Percentiles rank a stretch among this genome's conserved stretches.
Conservation (phyloP, 1,139 yeast genomes). For the Eremothecium gossypii region DNA sequence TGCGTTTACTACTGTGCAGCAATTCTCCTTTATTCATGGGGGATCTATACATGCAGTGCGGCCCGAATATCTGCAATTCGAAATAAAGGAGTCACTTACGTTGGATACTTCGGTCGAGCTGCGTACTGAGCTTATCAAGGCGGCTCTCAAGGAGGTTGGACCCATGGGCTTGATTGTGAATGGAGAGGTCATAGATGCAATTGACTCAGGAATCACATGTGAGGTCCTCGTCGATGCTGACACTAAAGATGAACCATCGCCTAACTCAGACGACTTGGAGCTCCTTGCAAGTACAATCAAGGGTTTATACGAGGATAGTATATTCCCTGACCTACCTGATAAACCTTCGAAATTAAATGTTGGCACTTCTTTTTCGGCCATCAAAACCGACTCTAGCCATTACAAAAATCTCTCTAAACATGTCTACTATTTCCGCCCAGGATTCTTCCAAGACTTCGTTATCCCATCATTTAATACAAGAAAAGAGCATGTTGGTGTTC, state of each 20-base stretch:
- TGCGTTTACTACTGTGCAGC: conserved; percentile 50
- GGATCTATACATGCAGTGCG: conserved; percentile 32
- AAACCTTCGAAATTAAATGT: conserved; percentile 29
- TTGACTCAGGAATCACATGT: no score
- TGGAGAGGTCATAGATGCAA: conserved; percentile 29
- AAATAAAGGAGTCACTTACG: no score
- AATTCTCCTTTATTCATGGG: conserved; percentile 49
- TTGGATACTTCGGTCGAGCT: conserved; percentile 50
- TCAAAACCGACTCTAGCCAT: conserved; percentile 54
- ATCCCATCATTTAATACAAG: conserved; percentile 40
- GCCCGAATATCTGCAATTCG: no score
- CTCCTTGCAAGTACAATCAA: conserved; percentile 48
- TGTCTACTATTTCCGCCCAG: conserved; percentile 43
- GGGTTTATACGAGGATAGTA: conserved; percentile 44
- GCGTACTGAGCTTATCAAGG: conserved; percentile 38
- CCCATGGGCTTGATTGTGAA: conserved; percentile 40
- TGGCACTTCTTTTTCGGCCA: conserved; percentile 47
- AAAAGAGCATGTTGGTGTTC: conserved; percentile 43
- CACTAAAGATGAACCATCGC: conserved; percentile 41
- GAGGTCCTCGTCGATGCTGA: conserved; percentile 29
- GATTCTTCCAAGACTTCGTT: conserved; percentile 15
- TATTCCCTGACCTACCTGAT: conserved; percentile 27
- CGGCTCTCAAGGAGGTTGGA: conserved; percentile 37
- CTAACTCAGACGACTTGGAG: conserved; percentile 44
- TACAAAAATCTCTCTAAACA: conserved; percentile 50